A percentile compares a stretch with the other conserved stretches of the same genome.
Conservation (phyloP, 23 red algal species). For the Gracilaria domingensis region DNA sequence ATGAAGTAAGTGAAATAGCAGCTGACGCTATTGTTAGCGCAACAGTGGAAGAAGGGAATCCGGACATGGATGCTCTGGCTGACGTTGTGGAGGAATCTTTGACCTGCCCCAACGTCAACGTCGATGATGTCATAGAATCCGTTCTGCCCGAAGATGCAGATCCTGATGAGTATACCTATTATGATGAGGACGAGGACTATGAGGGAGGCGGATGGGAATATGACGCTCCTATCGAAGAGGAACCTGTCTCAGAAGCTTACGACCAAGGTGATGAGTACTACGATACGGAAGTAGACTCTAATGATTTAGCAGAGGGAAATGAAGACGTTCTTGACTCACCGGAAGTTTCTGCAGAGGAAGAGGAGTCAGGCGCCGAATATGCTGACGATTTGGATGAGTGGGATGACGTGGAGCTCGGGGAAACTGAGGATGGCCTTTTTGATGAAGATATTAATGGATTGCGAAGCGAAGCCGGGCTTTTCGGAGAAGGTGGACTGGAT, state of each 20-base stretch:
- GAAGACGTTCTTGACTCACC: no score
- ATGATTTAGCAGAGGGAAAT: no score
- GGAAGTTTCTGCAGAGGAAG: no score
- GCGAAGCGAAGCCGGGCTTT: background rate
- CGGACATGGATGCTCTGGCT: background rate
- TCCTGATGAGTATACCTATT: background rate
- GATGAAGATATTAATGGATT: constrained; percentile 15
- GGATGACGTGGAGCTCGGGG: background rate
- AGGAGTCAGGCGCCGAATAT: no score
- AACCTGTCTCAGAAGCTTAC: background rate
- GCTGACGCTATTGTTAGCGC: background rate
- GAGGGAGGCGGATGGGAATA: background rate
- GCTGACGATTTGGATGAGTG: background rate
- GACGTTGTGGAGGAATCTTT: background rate
- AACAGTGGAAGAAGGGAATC: background rate
- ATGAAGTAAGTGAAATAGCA: background rate
- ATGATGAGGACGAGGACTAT: background rate
- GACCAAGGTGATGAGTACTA: no score
- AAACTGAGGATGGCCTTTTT: background rate
- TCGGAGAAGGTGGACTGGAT: background rate
- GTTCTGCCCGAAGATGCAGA: background rate
- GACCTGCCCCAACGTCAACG: no score
- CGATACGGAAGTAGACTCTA: no score
- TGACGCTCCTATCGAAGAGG: background rate
- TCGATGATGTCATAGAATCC: no score